Base-by-base conservation (phyloP, 495 filamentous ascomycete genomes). In the Penicillium canariense region DNA sequence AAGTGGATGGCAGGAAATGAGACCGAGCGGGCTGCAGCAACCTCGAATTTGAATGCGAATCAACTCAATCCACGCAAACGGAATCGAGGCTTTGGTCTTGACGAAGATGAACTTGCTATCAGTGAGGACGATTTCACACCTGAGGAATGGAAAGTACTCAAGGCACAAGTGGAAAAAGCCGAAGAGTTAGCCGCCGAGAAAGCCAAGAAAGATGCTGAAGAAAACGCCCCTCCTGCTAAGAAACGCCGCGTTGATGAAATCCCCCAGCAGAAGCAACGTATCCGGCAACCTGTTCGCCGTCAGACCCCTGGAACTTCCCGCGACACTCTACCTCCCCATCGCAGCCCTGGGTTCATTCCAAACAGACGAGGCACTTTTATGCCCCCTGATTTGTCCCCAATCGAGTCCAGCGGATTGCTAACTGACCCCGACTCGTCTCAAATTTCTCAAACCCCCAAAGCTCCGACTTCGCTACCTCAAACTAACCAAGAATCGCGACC, bases 151-250 rank as follows among this genome's bases (percentile, higher is more conserved):
- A 14, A 48, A 32, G 12, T 10, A 0, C 17, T 48, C 3, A 48
- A 48, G 14, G 28, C 28, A 14, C 46, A 35, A 23, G 17, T 48
- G 17, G 46, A 48, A 8, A 35, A 46, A 20, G 43, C 43, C 1
- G 46, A 32, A 26, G 17, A 34, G 18, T 27, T 22, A 12, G 46
- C 28, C 20, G 46, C 46, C 30, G 23, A 36, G 18, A 28, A 23
- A 23, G 90, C 46, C n/a, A 23, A 46, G 18, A 7, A 14, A 25
- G 34, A 4, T 35, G 10, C 46, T 20, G 25, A 46, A 28, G n/a
- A 14, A 25, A 48, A 4, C 25, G 10, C 15, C 20, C 50, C 40
- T 17, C 38, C 40, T 17, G 35, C 50, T 12, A 53, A 45, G 23
- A 53, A 53, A 17, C 50, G 40, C 6, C 50, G 50, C 31, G 50